phyloP scores from a whole-genome alignment of 2,329 filamentous ascomycete genomes.

The Monilinia polystroma region DNA sequence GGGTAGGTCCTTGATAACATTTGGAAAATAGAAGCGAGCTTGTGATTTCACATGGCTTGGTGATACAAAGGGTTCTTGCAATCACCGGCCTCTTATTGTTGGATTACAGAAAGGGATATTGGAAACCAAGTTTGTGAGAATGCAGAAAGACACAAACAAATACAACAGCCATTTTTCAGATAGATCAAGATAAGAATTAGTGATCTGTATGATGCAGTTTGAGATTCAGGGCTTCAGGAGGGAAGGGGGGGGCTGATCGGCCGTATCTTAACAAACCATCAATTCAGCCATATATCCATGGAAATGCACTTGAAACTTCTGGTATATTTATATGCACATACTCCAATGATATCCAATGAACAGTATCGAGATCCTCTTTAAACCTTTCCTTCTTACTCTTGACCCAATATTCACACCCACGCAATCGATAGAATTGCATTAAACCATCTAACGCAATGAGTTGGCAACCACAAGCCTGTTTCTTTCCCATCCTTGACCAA shows the following conservation, averaged over 20 bases:
- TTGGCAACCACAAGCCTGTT: constrained; percentile 6
- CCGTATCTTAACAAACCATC: constrained; percentile 4
- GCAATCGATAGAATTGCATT: neutral
- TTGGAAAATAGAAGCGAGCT: neutral
- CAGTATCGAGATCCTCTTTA: neutral
- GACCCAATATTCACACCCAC: no score
- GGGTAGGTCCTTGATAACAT: neutral
- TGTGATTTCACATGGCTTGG: neutral
- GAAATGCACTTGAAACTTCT: neutral
- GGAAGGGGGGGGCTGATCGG: neutral
- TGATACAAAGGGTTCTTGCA: no score
- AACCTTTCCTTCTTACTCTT: neutral
- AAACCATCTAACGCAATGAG: neutral
- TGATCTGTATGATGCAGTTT: neutral
- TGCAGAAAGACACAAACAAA: neutral
- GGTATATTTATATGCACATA: neutral
- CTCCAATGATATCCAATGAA: neutral
- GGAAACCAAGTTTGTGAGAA: neutral
- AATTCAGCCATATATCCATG: neutral
- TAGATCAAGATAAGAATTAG: neutral
- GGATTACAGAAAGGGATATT: neutral
- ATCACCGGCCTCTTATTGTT: neutral
- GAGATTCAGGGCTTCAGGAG: neutral
- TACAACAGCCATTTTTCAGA: neutral
- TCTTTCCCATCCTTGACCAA: constrained; percentile 16